These are phyloP conservation scores for Xylaria sp. DNA, from an alignment of 2,329 filamentous ascomycete genomes.

Conservation along the genomic window DNA sequence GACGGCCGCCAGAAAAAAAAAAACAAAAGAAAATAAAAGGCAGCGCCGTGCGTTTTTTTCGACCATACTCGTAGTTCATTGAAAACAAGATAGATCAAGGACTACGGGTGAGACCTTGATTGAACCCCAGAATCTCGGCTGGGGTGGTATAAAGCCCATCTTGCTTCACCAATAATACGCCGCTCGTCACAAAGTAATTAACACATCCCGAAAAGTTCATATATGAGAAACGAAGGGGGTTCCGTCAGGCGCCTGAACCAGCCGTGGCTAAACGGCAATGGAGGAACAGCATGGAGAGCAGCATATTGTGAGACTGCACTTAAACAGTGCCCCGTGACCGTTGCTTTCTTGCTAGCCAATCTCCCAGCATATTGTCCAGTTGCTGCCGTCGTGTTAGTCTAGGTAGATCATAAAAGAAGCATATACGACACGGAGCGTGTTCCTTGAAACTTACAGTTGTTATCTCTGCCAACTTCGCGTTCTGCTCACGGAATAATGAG, in stretches of 20 bases:
- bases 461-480: constrained; percentile 78
- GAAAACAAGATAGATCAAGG: constrained; percentile 12
- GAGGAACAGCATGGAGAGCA: neutral
- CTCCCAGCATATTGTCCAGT: constrained; percentile 79
- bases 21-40: constrained; percentile 5
- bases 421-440: neutral
- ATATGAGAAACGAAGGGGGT: constrained; percentile 6
- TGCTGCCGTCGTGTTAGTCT: constrained; percentile 42
- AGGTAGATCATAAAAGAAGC: constrained; percentile 18
- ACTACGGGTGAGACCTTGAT: constrained; percentile 6
- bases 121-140: constrained; percentile 7
- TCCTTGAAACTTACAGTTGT: constrained; percentile 54
- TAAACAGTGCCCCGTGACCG: constrained; percentile 23
- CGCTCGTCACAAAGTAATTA: constrained; percentile 11
- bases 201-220: constrained; percentile 9
- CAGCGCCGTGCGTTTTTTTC: constrained; percentile 2
- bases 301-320: neutral
- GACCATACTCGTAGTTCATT: constrained; percentile 15
- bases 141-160: constrained; percentile 16
- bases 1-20: constrained; percentile 4
- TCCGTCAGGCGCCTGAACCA: neutral
- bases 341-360: constrained; percentile 71
- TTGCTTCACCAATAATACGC: constrained; percentile 15
- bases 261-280: neutral
- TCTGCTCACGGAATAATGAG: constrained; percentile 79